Base-by-base conservation (phyloP, 2,329 filamentous ascomycete species). In the Rugonectria rugulosa region DNA sequence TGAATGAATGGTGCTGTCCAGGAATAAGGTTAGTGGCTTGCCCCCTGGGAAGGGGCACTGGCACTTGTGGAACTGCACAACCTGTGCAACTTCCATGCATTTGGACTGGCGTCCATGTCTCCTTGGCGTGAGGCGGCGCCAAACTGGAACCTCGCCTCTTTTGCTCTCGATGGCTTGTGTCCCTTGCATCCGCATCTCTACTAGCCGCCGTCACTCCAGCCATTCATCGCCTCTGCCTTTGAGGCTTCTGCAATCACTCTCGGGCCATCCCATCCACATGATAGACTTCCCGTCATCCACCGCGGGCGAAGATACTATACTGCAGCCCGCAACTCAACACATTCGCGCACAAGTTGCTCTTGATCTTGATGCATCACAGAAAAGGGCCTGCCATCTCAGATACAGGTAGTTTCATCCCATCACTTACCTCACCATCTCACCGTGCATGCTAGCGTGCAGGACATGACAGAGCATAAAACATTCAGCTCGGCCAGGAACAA, bases 161-260 rank as follows among this genome's bases (percentile, higher is more conserved):
- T 8, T 14, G 11, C 12, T 32, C n/a, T 51, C 41, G 34, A 43
- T 26, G 27, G 27, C 27, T 34, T 32, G 20, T 45, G 45, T 57
- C 50, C 40, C 55, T 55, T 57, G 53, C 53, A 56, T 56, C 46
- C 27, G 46, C 46, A 56, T 50, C 53, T 56, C 46, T 41, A 51
- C 34, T 44, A 51, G 31, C 40, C 40, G 40, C 38, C 37, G 20
- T n/a, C 47, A 26, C 27, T 15, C 37, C 29, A 41, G 20, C 53
- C 53, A 56, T 34, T 46, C 46, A 56, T 46, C 38, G 47, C 27
- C 34, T 42, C 29, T 23, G 23, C n/a, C 14, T 29, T 32, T 14
- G n/a, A 32, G 7, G 12, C n/a, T 42, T 20, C 47, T 51, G 47
- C 47, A 51, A 37, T 38, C 38, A 51, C 29, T 51, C 26, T n/a